Base-by-base conservation (phyloP, 164 flowering plant genomes). In the Annona cherimola region DNA sequence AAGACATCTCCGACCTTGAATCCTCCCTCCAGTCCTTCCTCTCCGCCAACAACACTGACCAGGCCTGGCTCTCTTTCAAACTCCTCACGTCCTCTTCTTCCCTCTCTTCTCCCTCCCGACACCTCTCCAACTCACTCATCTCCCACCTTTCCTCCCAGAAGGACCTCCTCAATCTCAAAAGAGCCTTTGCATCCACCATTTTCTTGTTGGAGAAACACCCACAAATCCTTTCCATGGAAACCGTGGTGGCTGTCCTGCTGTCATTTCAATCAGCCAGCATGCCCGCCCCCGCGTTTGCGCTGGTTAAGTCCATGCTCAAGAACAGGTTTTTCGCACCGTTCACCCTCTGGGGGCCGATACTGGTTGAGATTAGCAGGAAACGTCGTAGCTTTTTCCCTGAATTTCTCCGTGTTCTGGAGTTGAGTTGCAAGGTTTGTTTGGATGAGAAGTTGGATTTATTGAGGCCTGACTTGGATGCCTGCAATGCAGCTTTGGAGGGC, bases 11-110 rank as follows among this genome's bases (percentile, higher is more conserved):
- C 65, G 42, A 73, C 44, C 79, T 90, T 2, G 87, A 87, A 73
- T n/a, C 42, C 42, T 69, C 81, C 63, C 88, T 90, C 59, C 84
- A 86, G 42, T 26, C 70, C 6, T 90, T 92, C 26, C 85, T 94
- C 42, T 20, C 78, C 55, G 69, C 76, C 69, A 61, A 72, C 71
- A 61, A 86, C 81, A 91, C 91, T 9, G 99, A 93, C 74, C 92
- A 87, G 66, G 99, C 97, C 7, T 95, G 99, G 99, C 91, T 86
- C 71, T 86, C 90, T 45, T 95, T 95, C 88, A 91, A 92, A 77
- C 61, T 84, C 41, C 89, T 91, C 68, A 86, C 92, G 18, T 45
- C 67, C 78, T 5, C 57, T 50, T 7, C 57, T 50, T 3, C 57
- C 82, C 93, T 42, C 45, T 73, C 20, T 82, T 84, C 14, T 61